Conservation (phyloP, 176 grass and related monocot species). For the Eleusine coracana region DNA sequence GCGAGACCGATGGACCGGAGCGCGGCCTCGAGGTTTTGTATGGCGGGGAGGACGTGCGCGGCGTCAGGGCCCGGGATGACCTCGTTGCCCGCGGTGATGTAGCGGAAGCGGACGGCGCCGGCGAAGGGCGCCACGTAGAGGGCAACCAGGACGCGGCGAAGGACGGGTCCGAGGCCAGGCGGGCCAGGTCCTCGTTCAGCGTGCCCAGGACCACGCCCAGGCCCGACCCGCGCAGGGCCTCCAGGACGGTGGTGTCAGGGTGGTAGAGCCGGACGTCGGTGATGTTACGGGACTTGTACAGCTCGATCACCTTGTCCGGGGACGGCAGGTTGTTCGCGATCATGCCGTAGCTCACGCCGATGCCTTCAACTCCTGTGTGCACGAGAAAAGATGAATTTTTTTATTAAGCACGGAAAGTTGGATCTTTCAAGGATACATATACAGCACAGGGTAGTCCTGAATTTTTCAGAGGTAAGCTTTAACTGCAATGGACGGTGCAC, state of each 20-base stretch:
- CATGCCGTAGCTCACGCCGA: constrained; percentile 91
- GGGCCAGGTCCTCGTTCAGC: constrained; percentile 72
- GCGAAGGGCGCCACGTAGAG: constrained; percentile 79
- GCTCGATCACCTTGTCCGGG: constrained; percentile 68
- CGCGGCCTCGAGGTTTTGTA: constrained; percentile 69
- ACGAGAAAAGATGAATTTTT: background rate
- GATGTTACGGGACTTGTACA: constrained; percentile 61
- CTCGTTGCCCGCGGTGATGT: constrained; percentile 85
- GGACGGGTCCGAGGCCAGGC: constrained; percentile 51
- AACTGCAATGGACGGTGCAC: background rate
- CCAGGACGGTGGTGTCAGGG: constrained; percentile 60
- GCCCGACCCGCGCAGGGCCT: constrained; percentile 60
- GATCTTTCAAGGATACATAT: background rate
- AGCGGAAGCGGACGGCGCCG: constrained; percentile 64
- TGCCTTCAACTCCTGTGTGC: constrained; percentile 56
- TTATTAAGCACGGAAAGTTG: background rate
- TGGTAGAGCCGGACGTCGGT: constrained; percentile 73
- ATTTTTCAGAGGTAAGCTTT: background rate
- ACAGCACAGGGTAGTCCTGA: no score
- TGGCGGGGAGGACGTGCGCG: constrained; percentile 64
- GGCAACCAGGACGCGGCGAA: constrained; percentile 68
- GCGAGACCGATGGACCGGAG: constrained; percentile 46
- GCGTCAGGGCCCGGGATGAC: constrained; percentile 61
- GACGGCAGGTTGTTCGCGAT: constrained; percentile 73
- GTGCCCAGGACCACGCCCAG: constrained; percentile 84